phyloP scores from a whole-genome alignment of 257 asterid genomes.

The Anisodus tanguticus region DNA sequence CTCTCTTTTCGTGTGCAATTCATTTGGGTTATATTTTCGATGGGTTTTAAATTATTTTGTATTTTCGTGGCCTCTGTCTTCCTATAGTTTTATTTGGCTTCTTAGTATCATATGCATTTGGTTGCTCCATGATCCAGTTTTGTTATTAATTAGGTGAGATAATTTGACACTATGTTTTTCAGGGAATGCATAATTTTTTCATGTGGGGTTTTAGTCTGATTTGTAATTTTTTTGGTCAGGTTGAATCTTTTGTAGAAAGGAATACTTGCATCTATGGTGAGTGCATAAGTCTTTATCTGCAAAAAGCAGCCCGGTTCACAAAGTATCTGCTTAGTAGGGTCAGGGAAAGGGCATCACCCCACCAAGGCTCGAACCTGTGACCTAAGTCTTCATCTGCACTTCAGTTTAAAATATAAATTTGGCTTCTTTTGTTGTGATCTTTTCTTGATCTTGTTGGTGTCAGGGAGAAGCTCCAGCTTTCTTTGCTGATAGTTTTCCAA shows the following conservation, averaged over 20 bases:
- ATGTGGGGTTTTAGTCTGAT: constrained; percentile 36
- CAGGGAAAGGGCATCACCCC: not conserved
- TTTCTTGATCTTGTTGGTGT: constrained; percentile 35
- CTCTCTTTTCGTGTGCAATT: not conserved
- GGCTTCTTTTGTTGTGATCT: constrained; percentile 32
- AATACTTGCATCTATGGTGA: constrained; percentile 65
- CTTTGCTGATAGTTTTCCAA: constrained; percentile 53
- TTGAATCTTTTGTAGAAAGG: constrained; percentile 40
- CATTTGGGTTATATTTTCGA: not conserved
- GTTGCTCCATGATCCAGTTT: constrained; percentile 31
- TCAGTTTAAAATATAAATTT: not conserved
- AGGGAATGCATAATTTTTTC: not conserved
- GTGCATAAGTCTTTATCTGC: constrained; percentile 19
- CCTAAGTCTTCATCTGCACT: not conserved
- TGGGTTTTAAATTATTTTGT: not conserved
- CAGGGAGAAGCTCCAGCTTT: constrained; percentile 95
- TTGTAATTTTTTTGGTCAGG: constrained; percentile 47
- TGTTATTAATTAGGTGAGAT: constrained; percentile 28
- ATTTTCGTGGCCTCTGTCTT: not conserved
- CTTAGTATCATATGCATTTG: constrained; percentile 30
- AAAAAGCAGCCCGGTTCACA: too few relatives aligned
- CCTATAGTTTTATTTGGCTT: constrained; percentile 27
- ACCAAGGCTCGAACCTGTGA: too few relatives aligned
- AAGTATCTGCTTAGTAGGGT: not conserved
- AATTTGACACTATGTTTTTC: not conserved